These are phyloP conservation scores for Pseudoturritis turrita DNA, from an alignment of 345 rosid species.

Conservation along the genomic window DNA sequence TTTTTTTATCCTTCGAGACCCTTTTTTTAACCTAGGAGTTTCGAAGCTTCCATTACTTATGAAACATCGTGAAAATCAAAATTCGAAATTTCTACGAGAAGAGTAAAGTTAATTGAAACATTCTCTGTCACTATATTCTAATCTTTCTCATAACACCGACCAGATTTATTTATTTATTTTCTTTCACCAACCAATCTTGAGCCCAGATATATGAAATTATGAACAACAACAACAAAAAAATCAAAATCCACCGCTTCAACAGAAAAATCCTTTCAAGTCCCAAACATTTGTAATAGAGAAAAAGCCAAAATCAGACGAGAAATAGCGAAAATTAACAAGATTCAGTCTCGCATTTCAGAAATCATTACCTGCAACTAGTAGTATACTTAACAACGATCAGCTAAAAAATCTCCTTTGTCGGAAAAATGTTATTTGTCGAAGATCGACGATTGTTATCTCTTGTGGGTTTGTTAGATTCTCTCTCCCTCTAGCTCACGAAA, in stretches of 20 bases:
- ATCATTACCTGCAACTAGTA: conserved; percentile 4
- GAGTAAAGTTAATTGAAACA: not conserved
- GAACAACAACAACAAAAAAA: not conserved
- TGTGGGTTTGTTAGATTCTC: not conserved
- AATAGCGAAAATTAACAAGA: not conserved
- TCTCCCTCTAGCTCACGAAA: conserved; percentile 13
- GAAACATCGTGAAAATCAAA: not conserved
- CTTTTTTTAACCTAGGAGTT: not conserved
- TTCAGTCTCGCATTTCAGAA: conserved; percentile 1
- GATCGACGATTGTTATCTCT: not conserved
- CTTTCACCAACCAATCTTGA: not conserved
- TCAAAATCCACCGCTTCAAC: not conserved
- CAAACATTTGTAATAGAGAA: not conserved
- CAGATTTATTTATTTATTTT: not conserved
- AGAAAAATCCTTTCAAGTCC: not conserved
- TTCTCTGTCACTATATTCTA: not conserved
- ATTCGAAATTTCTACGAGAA: not conserved
- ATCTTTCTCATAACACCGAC: not conserved
- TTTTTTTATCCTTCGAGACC: no score
- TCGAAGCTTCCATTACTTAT: not conserved
- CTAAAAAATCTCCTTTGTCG: not conserved
- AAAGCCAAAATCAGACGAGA: not conserved
- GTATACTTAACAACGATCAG: not conserved
- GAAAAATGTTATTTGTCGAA: not conserved
- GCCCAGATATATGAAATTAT: not conserved